Conservation (phyloP, 352 stramenopile genomes). For the Phytopythium helicoides region DNA sequence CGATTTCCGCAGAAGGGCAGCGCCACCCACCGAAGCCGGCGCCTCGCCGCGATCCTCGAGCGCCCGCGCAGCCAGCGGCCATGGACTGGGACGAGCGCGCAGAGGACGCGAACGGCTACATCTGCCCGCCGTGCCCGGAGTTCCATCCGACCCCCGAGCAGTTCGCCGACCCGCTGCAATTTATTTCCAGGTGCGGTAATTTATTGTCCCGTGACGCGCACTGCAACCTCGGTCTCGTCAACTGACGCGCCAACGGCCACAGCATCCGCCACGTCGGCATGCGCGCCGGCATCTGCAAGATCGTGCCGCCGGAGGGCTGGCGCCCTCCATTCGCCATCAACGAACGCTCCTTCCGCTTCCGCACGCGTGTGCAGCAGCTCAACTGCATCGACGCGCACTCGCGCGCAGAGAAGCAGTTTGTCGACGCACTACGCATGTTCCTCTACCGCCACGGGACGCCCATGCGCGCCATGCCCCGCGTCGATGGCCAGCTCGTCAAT, state of each 20-base stretch:
- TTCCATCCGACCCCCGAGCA: conserved; percentile 87
- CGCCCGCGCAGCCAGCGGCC: background rate
- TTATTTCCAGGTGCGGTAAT: conserved; percentile 86
- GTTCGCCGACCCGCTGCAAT: conserved; percentile 90
- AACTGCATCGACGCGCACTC: conserved; percentile 89
- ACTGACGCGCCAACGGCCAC: background rate
- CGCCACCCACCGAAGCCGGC: conserved; percentile 7
- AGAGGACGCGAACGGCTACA: conserved; percentile 62
- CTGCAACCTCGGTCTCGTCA: background rate
- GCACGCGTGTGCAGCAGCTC: conserved; percentile 95
- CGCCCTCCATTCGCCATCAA: conserved; percentile 88
- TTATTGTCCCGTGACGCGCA: conserved; percentile 21
- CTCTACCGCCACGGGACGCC: conserved; percentile 72
- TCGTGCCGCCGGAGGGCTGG: conserved; percentile 96
- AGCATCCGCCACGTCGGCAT: conserved; percentile 90
- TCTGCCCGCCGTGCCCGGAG: conserved; percentile 80
- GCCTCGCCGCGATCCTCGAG: background rate
- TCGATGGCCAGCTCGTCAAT: conserved; percentile 74
- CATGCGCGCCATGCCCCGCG: conserved; percentile 73
- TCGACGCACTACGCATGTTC: conserved; percentile 79
- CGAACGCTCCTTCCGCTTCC: conserved; percentile 87
- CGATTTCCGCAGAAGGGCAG: conserved; percentile 1
- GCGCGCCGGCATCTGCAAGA: conserved; percentile 97
- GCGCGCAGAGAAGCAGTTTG: conserved; percentile 75
- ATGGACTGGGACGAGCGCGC: conserved; percentile 75